These are phyloP conservation scores for Lachnum nothofagi DNA, from an alignment of 2,329 filamentous ascomycete genomes.

Conservation along the genomic window DNA sequence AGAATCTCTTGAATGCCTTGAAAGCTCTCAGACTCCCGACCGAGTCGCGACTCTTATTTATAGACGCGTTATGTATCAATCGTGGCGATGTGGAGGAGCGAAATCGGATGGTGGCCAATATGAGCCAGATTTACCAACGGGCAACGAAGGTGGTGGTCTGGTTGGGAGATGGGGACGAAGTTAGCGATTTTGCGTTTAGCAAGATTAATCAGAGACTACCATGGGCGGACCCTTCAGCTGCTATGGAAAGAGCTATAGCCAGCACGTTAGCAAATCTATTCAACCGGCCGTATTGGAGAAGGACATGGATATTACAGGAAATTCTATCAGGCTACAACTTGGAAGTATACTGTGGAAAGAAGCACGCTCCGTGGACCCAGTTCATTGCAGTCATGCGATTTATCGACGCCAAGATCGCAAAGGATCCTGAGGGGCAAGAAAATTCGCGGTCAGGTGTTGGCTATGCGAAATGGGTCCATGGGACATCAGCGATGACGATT, in stretches of 20 bases:
- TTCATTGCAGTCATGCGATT: neutral
- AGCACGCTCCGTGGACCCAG: neutral
- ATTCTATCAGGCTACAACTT: neutral
- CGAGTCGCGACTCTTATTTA: neutral
- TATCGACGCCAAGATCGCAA: neutral
- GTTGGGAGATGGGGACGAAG: neutral
- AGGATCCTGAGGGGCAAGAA: neutral
- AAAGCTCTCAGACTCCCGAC: neutral
- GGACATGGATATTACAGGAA: neutral
- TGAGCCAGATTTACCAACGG: slow-evolving; percentile 1
- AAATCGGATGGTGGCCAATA: slow-evolving; percentile 1
- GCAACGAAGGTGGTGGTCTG: neutral
- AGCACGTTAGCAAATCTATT: neutral
- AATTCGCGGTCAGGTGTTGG: neutral
- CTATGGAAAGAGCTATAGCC: neutral
- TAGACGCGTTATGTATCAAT: neutral
- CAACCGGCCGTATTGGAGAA: neutral
- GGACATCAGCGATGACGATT: neutral
- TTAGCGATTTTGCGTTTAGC: neutral
- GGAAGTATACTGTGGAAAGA: neutral
- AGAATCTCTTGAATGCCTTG: slow-evolving; percentile 1
- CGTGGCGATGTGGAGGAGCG: neutral
- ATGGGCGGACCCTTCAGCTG: neutral
- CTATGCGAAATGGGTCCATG: neutral
- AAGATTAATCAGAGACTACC: neutral